phyloP scores from a whole-genome alignment of 1,284 basidiomycete genomes.

The Trametes versicolor region DNA sequence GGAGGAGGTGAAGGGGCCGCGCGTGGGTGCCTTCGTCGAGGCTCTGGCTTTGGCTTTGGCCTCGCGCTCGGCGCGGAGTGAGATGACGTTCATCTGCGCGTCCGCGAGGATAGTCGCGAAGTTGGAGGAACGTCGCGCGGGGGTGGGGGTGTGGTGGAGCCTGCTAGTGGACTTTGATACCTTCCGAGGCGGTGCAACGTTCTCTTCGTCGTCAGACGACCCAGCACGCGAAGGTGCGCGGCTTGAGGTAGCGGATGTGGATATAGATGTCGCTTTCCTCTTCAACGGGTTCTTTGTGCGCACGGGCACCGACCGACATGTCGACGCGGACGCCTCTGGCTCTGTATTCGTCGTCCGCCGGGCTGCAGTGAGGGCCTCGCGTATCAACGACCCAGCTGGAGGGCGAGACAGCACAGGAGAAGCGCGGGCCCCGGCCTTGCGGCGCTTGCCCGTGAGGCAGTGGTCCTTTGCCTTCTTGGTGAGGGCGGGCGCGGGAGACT shows the following conservation, averaged over 20 bases:
- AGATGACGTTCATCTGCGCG: conserved; percentile 52
- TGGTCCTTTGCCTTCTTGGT: conserved; percentile 23
- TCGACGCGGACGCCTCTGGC: conserved; percentile 2
- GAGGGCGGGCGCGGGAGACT: conserved; percentile 41
- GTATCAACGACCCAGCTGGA: not conserved
- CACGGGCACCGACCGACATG: not conserved
- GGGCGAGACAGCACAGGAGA: not conserved
- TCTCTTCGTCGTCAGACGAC: conserved; percentile 20
- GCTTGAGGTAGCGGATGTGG: not conserved
- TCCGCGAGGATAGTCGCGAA: conserved; percentile 58
- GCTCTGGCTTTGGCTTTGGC: conserved; percentile 1
- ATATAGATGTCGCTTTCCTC: not conserved
- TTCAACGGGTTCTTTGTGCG: not conserved
- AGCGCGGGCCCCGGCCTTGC: not conserved
- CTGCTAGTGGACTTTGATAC: not conserved
- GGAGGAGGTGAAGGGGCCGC: conserved; percentile 7
- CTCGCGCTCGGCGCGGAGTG: conserved; percentile 40
- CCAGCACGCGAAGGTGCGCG: conserved; percentile 5
- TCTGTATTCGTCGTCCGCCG: not conserved
- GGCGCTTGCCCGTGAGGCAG: conserved; percentile 17
- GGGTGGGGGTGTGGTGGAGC: not conserved
- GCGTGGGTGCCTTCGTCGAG: conserved; percentile 34
- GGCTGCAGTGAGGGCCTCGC: conserved; percentile 8
- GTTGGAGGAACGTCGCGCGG: conserved; percentile 32
- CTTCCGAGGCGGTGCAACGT: not conserved